Evolutionary conservation across 2,329 filamentous ascomycete genomes (phyloP), one percentile per base, ranked within the genome.

Genomic region (Niveomyces coronatus): DNA sequence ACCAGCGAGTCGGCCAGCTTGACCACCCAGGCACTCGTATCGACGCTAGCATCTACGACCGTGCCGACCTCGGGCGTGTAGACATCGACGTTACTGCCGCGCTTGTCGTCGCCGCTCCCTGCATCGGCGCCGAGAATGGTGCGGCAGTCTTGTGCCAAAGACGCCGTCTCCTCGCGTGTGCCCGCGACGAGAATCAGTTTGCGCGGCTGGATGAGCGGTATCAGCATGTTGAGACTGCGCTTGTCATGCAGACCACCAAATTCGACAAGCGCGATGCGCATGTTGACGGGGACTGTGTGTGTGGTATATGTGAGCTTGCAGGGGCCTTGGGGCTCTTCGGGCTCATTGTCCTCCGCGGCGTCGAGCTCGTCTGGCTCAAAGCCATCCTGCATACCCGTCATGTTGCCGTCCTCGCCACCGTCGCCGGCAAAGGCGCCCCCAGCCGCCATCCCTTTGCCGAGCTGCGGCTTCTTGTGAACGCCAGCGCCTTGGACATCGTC

Each of bases 11-110:
- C 85, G 34, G 85, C 87, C 14, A 98, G 71, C 59, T 88, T 94
- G 43, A 98, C 84, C 17, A 85, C 81, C 91, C 93, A 98, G 4
- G 91, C 88, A 55, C 96, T 95, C 5, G 89, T 96, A 56, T 98
- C 91, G 29, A 96, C 89, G 53, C 88, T 95, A 10, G 89, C 91
- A 57, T 98, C 81, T 29, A 98, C 71, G 11, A 70, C 66, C 23
- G 72, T 67, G 17, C 87, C 87, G n/a, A 85, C 67, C 9, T 65
- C 60, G 1, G 91, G 91, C 1, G 85, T 87, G 54, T 89, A 89
- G 5, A 98, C 85, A 45, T 88, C 79, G 24, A 77, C 63, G 31
- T 63, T 61, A 26, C 69, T 66, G 14, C 13, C 23, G 26, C 37
- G 24, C 31, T 39, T 39, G 15, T 39, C 37, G 15, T 4, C 30